These are phyloP conservation scores for Syncephalastrum racemosum DNA, from an alignment of 371 early-diverging fungal genomes.

Conservation along the genomic window DNA sequence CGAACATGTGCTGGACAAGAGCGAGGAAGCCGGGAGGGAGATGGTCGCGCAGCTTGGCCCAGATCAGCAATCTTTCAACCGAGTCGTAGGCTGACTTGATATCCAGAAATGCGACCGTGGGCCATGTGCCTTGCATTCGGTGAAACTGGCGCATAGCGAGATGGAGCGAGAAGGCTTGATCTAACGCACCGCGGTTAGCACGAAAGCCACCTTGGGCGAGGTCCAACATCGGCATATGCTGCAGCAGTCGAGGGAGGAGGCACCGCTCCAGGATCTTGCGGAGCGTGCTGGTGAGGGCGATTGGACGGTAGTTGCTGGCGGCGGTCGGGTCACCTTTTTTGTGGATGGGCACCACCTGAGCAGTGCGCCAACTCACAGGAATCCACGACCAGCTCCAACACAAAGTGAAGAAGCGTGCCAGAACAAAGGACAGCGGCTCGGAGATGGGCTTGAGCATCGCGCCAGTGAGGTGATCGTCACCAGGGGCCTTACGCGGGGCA, in stretches of 20 bases:
- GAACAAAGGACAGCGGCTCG: not conserved
- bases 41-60: not conserved
- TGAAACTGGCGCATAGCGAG: slow-evolving; percentile 6
- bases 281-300: slow-evolving; percentile 17
- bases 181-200: slow-evolving; percentile 11
- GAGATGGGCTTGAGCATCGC: slow-evolving; percentile 19
- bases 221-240: slow-evolving; percentile 9
- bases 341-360: slow-evolving; percentile 17
- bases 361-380: slow-evolving; percentile 8
- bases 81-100: slow-evolving; percentile 18
- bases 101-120: slow-evolving; percentile 19
- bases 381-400: slow-evolving; percentile 18
- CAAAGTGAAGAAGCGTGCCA: slow-evolving; percentile 1
- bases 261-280: slow-evolving; percentile 16
- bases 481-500: slow-evolving; percentile 18
- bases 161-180: slow-evolving; percentile 19
- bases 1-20: slow-evolving; percentile 7
- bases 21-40: not conserved
- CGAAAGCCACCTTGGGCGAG: slow-evolving; percentile 26
- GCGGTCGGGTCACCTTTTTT: slow-evolving; percentile 21
- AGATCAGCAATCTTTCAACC: slow-evolving; percentile 10
- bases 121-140: not conserved
- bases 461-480: slow-evolving; percentile 13
- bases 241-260: not conserved
- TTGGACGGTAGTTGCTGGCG: slow-evolving; percentile 21